Evolutionary conservation across 2,329 filamentous ascomycete species (phyloP).

Genomic region (Periconia sp.): DNA sequence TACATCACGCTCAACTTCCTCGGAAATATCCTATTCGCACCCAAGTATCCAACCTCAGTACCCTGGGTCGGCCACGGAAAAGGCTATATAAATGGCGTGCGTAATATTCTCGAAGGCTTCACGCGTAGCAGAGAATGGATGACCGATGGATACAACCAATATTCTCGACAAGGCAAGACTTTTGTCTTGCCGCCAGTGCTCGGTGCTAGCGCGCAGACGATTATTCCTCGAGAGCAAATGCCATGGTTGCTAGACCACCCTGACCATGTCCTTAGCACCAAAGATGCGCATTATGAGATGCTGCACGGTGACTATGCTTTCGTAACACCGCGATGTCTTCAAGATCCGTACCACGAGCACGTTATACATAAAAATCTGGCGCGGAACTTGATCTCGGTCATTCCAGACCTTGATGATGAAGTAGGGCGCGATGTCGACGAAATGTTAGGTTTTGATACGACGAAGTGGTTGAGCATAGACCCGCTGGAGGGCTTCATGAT

Average conservation of each 20-base stretch:
- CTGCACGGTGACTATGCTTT: constrained; percentile 46
- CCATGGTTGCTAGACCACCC: constrained; percentile 48
- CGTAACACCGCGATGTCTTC: constrained; percentile 36
- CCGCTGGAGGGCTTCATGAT: constrained; percentile 36
- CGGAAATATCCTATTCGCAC: constrained; percentile 15
- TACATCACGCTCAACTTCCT: constrained; percentile 16
- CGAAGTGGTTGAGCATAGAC: background rate
- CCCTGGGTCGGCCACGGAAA: constrained; percentile 30
- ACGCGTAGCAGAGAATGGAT: constrained; percentile 27
- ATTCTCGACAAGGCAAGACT: constrained; percentile 24
- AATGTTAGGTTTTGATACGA: constrained; percentile 11
- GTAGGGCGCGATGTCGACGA: constrained; percentile 36
- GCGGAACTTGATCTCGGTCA: constrained; percentile 40
- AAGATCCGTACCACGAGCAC: constrained; percentile 45
- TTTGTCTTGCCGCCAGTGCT: constrained; percentile 30
- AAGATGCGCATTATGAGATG: constrained; percentile 41
- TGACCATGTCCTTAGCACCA: constrained; percentile 42
- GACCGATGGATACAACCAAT: constrained; percentile 22
- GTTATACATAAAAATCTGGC: constrained; percentile 46
- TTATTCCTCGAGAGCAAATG: constrained; percentile 40
- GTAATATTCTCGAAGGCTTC: constrained; percentile 19
- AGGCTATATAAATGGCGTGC: constrained; percentile 19
- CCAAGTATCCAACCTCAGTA: constrained; percentile 17
- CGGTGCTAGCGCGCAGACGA: constrained; percentile 27
- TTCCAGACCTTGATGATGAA: constrained; percentile 44